phyloP scores from a whole-genome alignment of 2,329 filamentous ascomycete genomes.

The Alternaria panax region DNA sequence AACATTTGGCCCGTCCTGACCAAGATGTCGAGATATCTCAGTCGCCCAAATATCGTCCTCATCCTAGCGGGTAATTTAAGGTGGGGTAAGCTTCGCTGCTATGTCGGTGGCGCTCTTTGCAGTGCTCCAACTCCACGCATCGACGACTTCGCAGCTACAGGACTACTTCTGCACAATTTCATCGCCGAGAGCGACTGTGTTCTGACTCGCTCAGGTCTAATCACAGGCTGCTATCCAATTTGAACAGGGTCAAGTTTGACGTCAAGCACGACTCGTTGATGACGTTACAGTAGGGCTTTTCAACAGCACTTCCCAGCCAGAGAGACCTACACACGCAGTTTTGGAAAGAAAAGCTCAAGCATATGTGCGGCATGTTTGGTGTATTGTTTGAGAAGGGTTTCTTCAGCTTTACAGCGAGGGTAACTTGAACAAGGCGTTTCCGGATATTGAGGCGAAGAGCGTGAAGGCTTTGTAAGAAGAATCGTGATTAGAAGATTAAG shows the following conservation, averaged over 20 bases:
- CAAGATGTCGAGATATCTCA: too few species aligned
- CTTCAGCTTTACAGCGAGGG: background rate
- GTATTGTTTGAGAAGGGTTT: background rate
- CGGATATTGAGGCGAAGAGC: background rate
- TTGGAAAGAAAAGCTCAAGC: background rate
- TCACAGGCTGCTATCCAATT: too few species aligned
- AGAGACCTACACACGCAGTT: background rate
- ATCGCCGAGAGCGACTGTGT: too few species aligned
- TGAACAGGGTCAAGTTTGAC: background rate
- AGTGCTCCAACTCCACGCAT: too few species aligned
- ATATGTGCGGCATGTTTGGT: background rate
- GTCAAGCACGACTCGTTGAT: background rate
- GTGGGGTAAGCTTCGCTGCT: too few species aligned
- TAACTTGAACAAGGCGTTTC: background rate
- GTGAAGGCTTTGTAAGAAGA: background rate
- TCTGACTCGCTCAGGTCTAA: too few species aligned
- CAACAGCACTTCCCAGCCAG: background rate
- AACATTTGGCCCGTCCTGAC: too few species aligned
- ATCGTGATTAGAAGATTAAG: background rate
- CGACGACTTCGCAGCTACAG: too few species aligned
- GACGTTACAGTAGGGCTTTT: background rate
- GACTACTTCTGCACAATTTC: too few species aligned
- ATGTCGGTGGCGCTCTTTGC: too few species aligned
- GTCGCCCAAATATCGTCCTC: too few species aligned
- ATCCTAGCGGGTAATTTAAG: too few species aligned